phyloP scores from a whole-genome alignment of 192 early-diverging fungal species.

The Coemansia sp. region DNA sequence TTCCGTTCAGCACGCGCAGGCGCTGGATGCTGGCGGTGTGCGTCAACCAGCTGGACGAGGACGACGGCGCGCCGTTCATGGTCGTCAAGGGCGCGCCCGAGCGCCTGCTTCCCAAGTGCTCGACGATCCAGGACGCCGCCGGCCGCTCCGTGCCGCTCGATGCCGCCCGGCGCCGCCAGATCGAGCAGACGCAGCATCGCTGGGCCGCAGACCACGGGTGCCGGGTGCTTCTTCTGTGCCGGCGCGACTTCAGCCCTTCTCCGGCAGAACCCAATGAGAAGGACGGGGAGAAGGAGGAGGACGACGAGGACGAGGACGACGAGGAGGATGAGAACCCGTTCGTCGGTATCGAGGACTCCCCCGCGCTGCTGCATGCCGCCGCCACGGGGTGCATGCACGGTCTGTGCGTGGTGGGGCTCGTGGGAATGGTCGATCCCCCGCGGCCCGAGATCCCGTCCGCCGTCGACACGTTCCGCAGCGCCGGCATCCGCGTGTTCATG shows the following conservation, averaged over 20 bases:
- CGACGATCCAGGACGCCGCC: conserved; percentile 39
- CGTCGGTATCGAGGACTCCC: conserved; percentile 29
- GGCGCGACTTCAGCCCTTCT: conserved; percentile 24
- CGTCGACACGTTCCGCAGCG: conserved; percentile 61
- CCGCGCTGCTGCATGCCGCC: conserved; percentile 26
- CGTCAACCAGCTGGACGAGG: conserved; percentile 13
- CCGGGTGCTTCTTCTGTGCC: conserved; percentile 59
- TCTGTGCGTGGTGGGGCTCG: conserved; percentile 71
- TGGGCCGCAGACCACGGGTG: conserved; percentile 59
- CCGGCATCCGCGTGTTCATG: conserved; percentile 81
- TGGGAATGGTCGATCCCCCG: conserved; percentile 85
- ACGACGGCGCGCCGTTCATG: conserved; percentile 29
- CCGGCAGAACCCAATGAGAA: too few relatives aligned
- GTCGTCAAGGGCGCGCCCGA: conserved; percentile 85
- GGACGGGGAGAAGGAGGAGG: too few relatives aligned
- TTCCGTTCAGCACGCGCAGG: conserved; percentile 78
- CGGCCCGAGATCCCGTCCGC: conserved; percentile 68
- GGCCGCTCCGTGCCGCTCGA: conserved; percentile 48
- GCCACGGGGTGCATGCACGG: conserved; percentile 38
- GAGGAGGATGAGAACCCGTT: conserved; percentile 42
- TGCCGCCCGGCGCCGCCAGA: conserved; percentile 20
- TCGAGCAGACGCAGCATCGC: conserved; percentile 47
- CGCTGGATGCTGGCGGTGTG: conserved; percentile 64
- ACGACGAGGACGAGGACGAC: too few relatives aligned
- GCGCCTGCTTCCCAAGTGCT: conserved; percentile 61